Conservation (phyloP, 306 rosid species). For the Coriaria nepalensis region DNA sequence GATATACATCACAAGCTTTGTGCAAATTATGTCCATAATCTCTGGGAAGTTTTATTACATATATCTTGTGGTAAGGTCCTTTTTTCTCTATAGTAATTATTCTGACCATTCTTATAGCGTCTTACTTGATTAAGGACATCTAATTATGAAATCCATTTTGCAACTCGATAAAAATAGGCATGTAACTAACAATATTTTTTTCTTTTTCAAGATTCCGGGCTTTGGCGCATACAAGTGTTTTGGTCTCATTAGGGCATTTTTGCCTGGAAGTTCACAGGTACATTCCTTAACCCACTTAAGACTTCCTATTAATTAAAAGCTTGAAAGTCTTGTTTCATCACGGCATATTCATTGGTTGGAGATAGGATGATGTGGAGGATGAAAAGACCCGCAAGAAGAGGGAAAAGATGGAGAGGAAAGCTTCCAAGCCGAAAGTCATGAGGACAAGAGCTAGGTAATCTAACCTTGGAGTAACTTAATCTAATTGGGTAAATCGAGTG, state of each 20-base stretch:
- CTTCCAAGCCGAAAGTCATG: conserved; percentile 58
- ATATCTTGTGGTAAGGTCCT: conserved; percentile 61
- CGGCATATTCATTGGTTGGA: conserved; percentile 5
- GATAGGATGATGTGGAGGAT: conserved; percentile 65
- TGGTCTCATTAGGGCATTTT: conserved; percentile 60
- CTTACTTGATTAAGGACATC: no score
- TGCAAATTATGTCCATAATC: conserved; percentile 78
- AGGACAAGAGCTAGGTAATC: conserved; percentile 59
- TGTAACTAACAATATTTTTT: conserved; percentile 9
- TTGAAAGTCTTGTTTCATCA: conserved; percentile 9
- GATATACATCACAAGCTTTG: conserved; percentile 87
- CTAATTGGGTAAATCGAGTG: no score
- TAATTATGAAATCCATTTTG: not conserved
- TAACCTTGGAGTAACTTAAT: not conserved
- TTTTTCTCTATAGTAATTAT: not conserved
- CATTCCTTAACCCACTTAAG: not conserved
- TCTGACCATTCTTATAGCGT: no score
- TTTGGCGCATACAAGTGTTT: conserved; percentile 73
- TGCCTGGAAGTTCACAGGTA: conserved; percentile 67
- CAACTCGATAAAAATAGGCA: not conserved
- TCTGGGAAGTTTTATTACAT: conserved; percentile 88
- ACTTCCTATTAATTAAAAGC: not conserved
- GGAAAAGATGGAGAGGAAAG: conserved; percentile 92
- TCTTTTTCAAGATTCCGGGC: conserved; percentile 58
- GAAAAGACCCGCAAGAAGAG: conserved; percentile 88